Evolutionary conservation across 164 flowering plant species (phyloP).

Genomic region (Cinnamomum micranthum): DNA sequence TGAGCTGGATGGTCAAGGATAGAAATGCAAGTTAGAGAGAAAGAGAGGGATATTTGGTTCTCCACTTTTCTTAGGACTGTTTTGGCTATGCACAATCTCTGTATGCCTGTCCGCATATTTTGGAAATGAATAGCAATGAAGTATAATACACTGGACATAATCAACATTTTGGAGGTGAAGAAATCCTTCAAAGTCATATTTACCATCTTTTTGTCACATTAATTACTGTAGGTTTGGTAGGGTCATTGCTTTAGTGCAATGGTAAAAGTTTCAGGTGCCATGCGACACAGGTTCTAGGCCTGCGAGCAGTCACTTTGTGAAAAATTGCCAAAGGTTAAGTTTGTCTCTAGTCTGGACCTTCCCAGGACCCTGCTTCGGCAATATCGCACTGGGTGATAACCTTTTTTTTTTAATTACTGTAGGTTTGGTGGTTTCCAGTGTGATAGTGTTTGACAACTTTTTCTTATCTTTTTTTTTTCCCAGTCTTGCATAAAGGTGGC

Average conservation of each 20-base stretch:
- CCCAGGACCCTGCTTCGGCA: too few species aligned
- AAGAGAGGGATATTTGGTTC: neutral
- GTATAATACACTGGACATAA: neutral
- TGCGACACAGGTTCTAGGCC: too few species aligned
- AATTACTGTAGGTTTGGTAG: neutral
- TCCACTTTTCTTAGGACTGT: neutral
- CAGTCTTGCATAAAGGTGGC: slow-evolving; percentile 55
- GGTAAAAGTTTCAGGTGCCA: too few species aligned
- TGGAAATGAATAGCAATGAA: neutral
- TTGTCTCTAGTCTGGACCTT: too few species aligned
- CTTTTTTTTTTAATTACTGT: neutral
- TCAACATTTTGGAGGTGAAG: too few species aligned
- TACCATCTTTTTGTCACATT: too few species aligned
- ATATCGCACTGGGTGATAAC: too few species aligned
- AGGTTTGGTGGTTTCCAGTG: neutral
- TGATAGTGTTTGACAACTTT: neutral
- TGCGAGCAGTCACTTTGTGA: too few species aligned
- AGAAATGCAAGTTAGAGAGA: neutral
- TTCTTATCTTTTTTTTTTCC: neutral
- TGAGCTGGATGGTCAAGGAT: too few species aligned
- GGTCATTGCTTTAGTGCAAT: too few species aligned
- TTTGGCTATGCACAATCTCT: neutral
- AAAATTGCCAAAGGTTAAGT: too few species aligned
- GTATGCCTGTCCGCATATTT: neutral
- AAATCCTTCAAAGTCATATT: too few species aligned